Evolutionary conservation across 257 asterid species (phyloP).

Genomic region (Rhazya stricta): DNA sequence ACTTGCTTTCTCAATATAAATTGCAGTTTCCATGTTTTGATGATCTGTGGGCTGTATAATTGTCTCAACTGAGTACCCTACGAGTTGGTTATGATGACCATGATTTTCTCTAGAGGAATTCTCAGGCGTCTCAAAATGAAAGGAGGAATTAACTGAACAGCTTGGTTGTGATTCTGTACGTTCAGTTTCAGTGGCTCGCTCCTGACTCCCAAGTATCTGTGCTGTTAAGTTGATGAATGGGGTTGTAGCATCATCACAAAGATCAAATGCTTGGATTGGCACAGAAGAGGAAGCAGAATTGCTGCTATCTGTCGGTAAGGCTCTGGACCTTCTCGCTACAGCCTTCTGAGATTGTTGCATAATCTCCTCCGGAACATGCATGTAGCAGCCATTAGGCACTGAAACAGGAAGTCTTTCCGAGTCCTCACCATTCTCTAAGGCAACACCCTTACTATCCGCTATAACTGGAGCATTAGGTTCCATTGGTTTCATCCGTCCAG

Average conservation of each 20-base stretch:
- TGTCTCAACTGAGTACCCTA: slow-evolving; percentile 22
- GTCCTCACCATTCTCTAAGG: slow-evolving; percentile 29
- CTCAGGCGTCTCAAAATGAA: slow-evolving; percentile 40
- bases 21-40: slow-evolving; percentile 31
- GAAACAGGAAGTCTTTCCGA: slow-evolving; percentile 30
- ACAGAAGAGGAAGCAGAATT: slow-evolving; percentile 74
- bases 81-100: slow-evolving; percentile 30
- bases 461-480: slow-evolving; percentile 39
- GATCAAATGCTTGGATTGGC: slow-evolving; percentile 68
- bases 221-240: slow-evolving; percentile 36
- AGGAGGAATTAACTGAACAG: slow-evolving; percentile 51
- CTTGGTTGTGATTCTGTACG: slow-evolving; percentile 41
- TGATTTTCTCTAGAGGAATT: slow-evolving; percentile 25
- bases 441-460: slow-evolving; percentile 27
- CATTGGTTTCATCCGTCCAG: slow-evolving; percentile 42
- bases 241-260: slow-evolving; percentile 52
- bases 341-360: slow-evolving; percentile 36
- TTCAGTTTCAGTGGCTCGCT: slow-evolving; percentile 36
- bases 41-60: slow-evolving; percentile 31
- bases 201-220: slow-evolving; percentile 32
- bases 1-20: slow-evolving; percentile 31
- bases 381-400: slow-evolving; percentile 26
- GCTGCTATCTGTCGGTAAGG: slow-evolving; percentile 57
- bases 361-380: slow-evolving; percentile 32
- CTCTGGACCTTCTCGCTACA: slow-evolving; percentile 35